Evolutionary conservation across 495 filamentous ascomycete genomes (phyloP).

Genomic region (Clohesyomyces aquaticus): DNA sequence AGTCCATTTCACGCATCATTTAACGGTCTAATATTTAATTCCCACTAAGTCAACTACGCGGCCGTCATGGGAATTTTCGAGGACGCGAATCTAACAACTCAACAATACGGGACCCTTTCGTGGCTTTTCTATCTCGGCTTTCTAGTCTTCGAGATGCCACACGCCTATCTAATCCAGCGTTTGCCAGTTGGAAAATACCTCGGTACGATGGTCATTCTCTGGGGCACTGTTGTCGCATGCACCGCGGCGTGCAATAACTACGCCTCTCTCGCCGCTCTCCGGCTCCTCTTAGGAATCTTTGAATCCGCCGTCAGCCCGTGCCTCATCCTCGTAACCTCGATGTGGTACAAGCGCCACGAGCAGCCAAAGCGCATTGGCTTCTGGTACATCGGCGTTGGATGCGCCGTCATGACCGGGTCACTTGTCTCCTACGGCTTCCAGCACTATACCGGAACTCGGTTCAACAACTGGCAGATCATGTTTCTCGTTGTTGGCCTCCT

Average conservation of each 20-base stretch:
- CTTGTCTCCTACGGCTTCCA: conserved; percentile 60
- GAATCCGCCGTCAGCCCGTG: conserved; percentile 55
- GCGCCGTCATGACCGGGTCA: conserved; percentile 41
- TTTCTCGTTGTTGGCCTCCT: conserved; percentile 51
- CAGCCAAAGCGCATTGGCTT: conserved; percentile 62
- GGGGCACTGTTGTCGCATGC: conserved; percentile 61
- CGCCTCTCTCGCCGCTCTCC: conserved; percentile 55
- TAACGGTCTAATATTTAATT: not conserved
- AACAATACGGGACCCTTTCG: conserved; percentile 69
- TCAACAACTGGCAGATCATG: conserved; percentile 40
- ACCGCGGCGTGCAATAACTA: conserved; percentile 59
- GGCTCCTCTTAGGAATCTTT: conserved; percentile 59
- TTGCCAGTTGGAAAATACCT: conserved; percentile 62
- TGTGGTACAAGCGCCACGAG: conserved; percentile 60
- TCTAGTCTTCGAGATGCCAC: conserved; percentile 52
- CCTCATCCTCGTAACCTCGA: conserved; percentile 44
- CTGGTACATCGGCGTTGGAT: conserved; percentile 56
- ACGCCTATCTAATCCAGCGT: conserved; percentile 59
- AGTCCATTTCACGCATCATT: not conserved
- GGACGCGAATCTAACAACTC: conserved; percentile 55
- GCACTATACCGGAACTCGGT: conserved; percentile 36
- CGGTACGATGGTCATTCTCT: conserved; percentile 63
- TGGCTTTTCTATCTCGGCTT: conserved; percentile 77
- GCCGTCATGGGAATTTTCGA: conserved; percentile 47
- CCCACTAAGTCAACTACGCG: conserved; percentile 12